A percentile compares a stretch with the other conserved stretches of the same genome.
Evolutionary conservation across 805 yeast genomes (phyloP).

Genomic region (Blastobotrys attinorum): DNA sequence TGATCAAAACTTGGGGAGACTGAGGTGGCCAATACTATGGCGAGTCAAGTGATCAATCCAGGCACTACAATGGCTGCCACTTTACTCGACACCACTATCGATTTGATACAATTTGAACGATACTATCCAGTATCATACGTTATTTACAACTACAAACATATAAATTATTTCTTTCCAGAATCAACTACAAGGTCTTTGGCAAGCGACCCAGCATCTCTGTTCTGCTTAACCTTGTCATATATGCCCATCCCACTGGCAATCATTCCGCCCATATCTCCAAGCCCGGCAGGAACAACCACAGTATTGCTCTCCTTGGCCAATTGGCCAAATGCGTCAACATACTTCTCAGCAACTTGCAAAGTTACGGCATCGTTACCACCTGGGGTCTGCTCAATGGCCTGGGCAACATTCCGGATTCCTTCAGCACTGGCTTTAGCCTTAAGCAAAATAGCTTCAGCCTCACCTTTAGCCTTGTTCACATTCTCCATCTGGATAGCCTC

Average conservation of each 20-base stretch:
- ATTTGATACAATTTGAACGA: too few relatives aligned
- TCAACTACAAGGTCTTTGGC: too few relatives aligned
- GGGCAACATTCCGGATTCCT: conserved; percentile 56
- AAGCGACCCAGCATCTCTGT: neutral
- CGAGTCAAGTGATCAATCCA: too few relatives aligned
- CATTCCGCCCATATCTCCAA: conserved; percentile 65
- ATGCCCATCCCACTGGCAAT: conserved; percentile 74
- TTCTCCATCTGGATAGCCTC: conserved; percentile 58
- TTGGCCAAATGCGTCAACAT: conserved; percentile 73
- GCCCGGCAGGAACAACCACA: conserved; percentile 64
- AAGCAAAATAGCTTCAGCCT: conserved; percentile 57
- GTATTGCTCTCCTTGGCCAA: conserved; percentile 78
- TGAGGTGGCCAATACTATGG: too few relatives aligned
- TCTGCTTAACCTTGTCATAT: conserved; percentile 43
- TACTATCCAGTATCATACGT: too few relatives aligned
- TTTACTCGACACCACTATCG: too few relatives aligned
- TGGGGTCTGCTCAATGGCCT: conserved; percentile 58
- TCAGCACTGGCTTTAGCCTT: conserved; percentile 68
- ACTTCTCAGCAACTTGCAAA: conserved; percentile 74
- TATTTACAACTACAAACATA: too few relatives aligned
- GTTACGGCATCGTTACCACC: conserved; percentile 72
- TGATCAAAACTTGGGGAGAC: too few relatives aligned
- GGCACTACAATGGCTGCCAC: too few relatives aligned
- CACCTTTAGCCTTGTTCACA: conserved; percentile 66
- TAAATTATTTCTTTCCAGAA: too few relatives aligned